Conservation (phyloP, 129 eudicot species). For the Lactuca sativa region DNA sequence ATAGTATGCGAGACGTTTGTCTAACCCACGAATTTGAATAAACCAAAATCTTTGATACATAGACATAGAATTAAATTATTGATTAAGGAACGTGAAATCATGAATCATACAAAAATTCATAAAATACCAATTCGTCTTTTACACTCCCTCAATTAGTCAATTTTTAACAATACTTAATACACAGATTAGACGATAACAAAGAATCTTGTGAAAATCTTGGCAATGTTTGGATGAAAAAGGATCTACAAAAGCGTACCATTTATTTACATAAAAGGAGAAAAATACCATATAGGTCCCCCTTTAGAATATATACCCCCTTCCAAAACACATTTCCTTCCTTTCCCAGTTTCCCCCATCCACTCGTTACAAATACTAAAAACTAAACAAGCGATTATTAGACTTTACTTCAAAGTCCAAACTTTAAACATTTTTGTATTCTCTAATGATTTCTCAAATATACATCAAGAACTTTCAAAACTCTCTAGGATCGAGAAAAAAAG, state of each 20-base stretch:
- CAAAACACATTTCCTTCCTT: conserved; percentile 23
- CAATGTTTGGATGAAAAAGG: conserved; percentile 31
- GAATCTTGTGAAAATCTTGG: conserved; percentile 13
- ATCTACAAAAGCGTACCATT: conserved; percentile 27
- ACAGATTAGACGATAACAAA: background rate
- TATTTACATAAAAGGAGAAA: conserved; percentile 25
- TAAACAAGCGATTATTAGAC: conserved; percentile 11
- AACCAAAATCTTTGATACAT: too few relatives aligned
- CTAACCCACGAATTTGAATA: too few relatives aligned
- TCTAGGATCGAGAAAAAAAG: conserved; percentile 96
- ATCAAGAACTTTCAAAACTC: conserved; percentile 44
- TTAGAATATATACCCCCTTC: conserved; percentile 32
- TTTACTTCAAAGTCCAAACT: conserved; percentile 23
- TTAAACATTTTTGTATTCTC: background rate
- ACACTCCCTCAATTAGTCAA: background rate
- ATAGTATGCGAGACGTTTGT: too few relatives aligned
- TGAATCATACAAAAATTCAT: background rate
- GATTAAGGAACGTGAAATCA: too few relatives aligned
- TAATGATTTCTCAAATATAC: background rate
- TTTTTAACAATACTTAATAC: background rate
- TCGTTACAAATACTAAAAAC: conserved; percentile 9
- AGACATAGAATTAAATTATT: too few relatives aligned
- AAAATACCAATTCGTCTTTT: background rate
- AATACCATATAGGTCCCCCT: conserved; percentile 19
- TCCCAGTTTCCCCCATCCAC: conserved; percentile 9